phyloP scores from a whole-genome alignment of 768 basidiomycete genomes.

The Agaricus sinodeliciosus region DNA sequence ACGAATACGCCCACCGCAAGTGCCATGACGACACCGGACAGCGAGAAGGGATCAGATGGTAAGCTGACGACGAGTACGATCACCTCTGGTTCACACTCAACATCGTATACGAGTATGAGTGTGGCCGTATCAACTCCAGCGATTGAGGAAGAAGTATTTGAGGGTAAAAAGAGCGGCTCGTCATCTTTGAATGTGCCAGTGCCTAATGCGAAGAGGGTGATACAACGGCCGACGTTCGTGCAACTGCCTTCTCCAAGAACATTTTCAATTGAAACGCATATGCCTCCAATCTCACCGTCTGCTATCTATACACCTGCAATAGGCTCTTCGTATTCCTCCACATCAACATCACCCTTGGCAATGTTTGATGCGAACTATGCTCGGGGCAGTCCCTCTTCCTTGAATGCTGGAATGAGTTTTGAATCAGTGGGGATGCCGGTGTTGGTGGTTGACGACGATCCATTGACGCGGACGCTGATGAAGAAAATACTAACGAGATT shows the following conservation, averaged over 20 bases:
- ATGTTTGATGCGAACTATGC: constrained; percentile 32
- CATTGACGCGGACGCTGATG: constrained; percentile 77
- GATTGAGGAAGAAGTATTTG: neutral
- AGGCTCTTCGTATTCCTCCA: constrained; percentile 16
- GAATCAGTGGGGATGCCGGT: constrained; percentile 50
- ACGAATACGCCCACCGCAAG: constrained; percentile 2
- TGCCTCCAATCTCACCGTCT: constrained; percentile 16
- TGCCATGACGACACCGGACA: neutral
- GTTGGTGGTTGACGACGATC: constrained; percentile 81
- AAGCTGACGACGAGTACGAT: neutral
- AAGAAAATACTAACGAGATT: constrained; percentile 68
- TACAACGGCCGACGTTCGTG: constrained; percentile 32
- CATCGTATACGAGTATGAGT: neutral
- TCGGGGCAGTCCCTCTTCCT: constrained; percentile 32
- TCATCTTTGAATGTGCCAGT: neutral
- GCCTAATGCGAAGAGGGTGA: neutral
- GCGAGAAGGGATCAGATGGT: constrained; percentile 4
- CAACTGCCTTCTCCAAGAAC: constrained; percentile 27
- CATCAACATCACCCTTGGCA: constrained; percentile 24
- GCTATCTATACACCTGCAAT: constrained; percentile 12
- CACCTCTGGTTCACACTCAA: neutral
- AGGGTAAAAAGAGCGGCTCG: too few species aligned
- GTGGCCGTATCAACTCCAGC: neutral
- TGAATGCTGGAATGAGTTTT: constrained; percentile 30
- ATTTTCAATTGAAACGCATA: constrained; percentile 23